phyloP scores from a whole-genome alignment of 169 alveolate genomes.

The Cryptosporidium sp. region DNA sequence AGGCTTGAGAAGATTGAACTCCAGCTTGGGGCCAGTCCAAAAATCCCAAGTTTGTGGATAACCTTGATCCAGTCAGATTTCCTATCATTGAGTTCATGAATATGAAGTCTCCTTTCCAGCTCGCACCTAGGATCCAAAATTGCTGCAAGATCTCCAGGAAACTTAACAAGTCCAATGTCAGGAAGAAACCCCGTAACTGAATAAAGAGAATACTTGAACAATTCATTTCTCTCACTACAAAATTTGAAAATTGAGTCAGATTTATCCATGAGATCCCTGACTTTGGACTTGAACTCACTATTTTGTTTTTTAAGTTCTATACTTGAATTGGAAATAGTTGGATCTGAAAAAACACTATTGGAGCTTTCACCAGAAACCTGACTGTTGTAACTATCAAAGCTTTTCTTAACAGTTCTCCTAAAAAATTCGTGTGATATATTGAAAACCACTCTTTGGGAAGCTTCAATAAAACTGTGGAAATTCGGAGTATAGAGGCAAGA shows the following conservation, averaged over 20 bases:
- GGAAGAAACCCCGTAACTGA: slow-evolving; percentile 69
- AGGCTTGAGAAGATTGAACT: background rate
- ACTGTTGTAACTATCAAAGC: background rate
- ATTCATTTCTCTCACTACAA: slow-evolving; percentile 42
- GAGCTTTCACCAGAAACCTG: background rate
- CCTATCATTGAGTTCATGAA: background rate
- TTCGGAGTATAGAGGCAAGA: slow-evolving; percentile 15
- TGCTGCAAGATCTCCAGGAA: slow-evolving; percentile 42
- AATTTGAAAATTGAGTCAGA: slow-evolving; percentile 26
- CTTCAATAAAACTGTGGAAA: background rate
- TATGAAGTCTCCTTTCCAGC: slow-evolving; percentile 16
- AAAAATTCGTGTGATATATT: slow-evolving; percentile 33
- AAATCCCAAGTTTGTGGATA: background rate
- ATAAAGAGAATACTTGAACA: slow-evolving; percentile 34
- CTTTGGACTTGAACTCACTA: background rate
- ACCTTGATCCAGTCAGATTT: slow-evolving; percentile 23
- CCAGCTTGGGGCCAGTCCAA: slow-evolving; percentile 68
- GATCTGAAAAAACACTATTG: too few species aligned
- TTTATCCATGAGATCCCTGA: background rate
- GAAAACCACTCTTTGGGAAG: slow-evolving; percentile 42
- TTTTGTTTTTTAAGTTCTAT: background rate
- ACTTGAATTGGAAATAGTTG: background rate
- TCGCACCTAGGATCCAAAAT: slow-evolving; percentile 37
- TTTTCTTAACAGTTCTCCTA: background rate
- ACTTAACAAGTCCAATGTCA: slow-evolving; percentile 27